Conservation (phyloP, 805 yeast species). For the Myxozyma melibiosi region DNA sequence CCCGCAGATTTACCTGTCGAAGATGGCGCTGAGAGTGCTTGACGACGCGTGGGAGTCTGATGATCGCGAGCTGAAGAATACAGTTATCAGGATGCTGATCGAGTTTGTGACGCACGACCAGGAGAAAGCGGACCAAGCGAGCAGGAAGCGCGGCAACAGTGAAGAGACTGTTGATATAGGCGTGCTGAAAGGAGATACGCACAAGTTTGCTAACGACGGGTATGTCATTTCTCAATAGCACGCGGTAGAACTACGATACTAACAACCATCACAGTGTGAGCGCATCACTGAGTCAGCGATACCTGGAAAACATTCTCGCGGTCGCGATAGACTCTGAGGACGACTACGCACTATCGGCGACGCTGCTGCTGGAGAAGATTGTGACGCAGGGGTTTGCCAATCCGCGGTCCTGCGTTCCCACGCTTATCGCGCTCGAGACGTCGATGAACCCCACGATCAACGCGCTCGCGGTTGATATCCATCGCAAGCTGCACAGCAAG, state of each 20-base stretch:
- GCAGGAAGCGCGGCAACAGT: conserved; percentile 50
- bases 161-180: conserved; percentile 52
- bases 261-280: conserved; percentile 49
- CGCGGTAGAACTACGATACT: not conserved
- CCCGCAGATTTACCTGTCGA: conserved; percentile 66
- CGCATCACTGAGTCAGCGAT: conserved; percentile 69
- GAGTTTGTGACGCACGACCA: conserved; percentile 57
- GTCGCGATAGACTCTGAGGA: conserved; percentile 53
- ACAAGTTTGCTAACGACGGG: conserved; percentile 60
- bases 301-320: conserved; percentile 51
- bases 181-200: conserved; percentile 58
- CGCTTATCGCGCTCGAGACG: conserved; percentile 68
- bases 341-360: conserved; percentile 53
- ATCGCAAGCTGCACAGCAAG: conserved; percentile 59
- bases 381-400: conserved; percentile 70
- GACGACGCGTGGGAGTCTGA: conserved; percentile 54
- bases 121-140: conserved; percentile 27
- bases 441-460: conserved; percentile 51
- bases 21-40: conserved; percentile 54
- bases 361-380: conserved; percentile 57
- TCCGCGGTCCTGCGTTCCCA: conserved; percentile 64
- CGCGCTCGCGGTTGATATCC: conserved; percentile 54
- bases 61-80: conserved; percentile 50
- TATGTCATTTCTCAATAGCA: not conserved
- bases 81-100: conserved; percentile 58